Conservation (phyloP, 139 green algal genomes). For the Tetraselmis striata region DNA sequence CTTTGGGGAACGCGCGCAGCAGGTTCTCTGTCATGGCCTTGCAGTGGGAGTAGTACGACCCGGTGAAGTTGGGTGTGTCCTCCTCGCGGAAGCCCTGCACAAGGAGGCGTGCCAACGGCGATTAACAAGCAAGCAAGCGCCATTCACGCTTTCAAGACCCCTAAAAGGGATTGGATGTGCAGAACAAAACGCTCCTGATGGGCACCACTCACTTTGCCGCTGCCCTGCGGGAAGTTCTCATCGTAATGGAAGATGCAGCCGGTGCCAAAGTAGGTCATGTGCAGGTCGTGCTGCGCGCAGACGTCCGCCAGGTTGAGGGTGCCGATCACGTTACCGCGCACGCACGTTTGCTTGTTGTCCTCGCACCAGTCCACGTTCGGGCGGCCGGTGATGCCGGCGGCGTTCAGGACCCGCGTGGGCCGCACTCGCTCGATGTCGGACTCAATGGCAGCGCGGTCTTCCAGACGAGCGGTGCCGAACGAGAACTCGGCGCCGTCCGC, state of each 20-base stretch:
- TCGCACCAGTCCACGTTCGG: slow-evolving; percentile 99
- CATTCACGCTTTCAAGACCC: neutral
- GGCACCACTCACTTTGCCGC: slow-evolving; percentile 36
- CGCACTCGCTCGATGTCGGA: slow-evolving; percentile 87
- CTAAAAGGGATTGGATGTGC: neutral
- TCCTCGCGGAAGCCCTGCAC: slow-evolving; percentile 81
- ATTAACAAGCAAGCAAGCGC: neutral
- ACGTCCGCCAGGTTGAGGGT: slow-evolving; percentile 88
- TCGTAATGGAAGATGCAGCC: slow-evolving; percentile 99
- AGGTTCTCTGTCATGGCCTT: slow-evolving; percentile 93
- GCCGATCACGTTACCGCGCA: slow-evolving; percentile 91
- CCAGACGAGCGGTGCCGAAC: slow-evolving; percentile 73
- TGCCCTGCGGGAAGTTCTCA: slow-evolving; percentile 59
- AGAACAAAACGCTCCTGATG: no score
- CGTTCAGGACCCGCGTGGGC: slow-evolving; percentile 92
- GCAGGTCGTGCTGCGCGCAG: slow-evolving; percentile 52
- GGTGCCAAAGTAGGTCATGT: slow-evolving; percentile 94
- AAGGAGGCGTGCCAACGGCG: slow-evolving; percentile 1
- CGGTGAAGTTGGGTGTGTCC: slow-evolving; percentile 93
- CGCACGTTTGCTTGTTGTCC: slow-evolving; percentile 75
- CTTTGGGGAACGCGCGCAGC: slow-evolving; percentile 85
- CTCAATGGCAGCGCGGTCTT: slow-evolving; percentile 74
- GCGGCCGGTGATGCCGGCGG: slow-evolving; percentile 87
- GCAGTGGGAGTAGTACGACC: slow-evolving; percentile 93
- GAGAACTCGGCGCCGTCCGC: slow-evolving; percentile 49